Base-by-base conservation (phyloP, 352 stramenopile species). In the Phytophthora fragariae region DNA sequence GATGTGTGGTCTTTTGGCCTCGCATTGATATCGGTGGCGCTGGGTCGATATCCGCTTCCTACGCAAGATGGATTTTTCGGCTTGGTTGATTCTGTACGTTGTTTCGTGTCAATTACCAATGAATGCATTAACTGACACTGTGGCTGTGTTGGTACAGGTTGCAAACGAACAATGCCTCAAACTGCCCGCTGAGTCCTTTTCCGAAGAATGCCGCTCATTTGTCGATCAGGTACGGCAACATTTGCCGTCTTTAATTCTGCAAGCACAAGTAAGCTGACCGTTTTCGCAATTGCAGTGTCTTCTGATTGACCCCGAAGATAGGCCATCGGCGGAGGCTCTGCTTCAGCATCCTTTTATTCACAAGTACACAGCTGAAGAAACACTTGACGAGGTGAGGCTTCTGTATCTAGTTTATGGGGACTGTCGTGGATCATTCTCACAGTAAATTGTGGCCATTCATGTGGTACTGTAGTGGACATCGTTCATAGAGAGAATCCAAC, bases 41-140 rank as follows among this genome's bases (percentile, higher is more conserved):
- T 96, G 21, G 90, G 90, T 19, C 89, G 80, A n/a, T 96, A 96
- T 56, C 90, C 90, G 27, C 83, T 96, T 68, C 86, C 90, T 24
- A 95, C 87, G 1, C 86, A 96, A 68, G 90, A 96, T 61, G 90
- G 90, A 21, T 96, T 96, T 62, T 96, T 96, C 53, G 90, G 90
- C n/a, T 77, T 96, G 50, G 87, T 96, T 19, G 90, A 96, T 69
- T 94, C 86, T 44, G 90, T 92, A 53, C 60, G 83, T 70, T 62
- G 65, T 46, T 12, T 12, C 47, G 17, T 50, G 12, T 21, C 41
- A 21, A 50, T 21, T 50, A 21, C 19, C 41, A 21, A 21, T 50
- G 41, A 50, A 11, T 2, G 21, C 35, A 50, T 50, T 50, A 21
- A 14, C 37, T 50, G 17, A 50, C 41, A 44, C 37, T 44, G 11